phyloP scores from a whole-genome alignment of 345 rosid genomes.

The Melaleuca quinquenervia region DNA sequence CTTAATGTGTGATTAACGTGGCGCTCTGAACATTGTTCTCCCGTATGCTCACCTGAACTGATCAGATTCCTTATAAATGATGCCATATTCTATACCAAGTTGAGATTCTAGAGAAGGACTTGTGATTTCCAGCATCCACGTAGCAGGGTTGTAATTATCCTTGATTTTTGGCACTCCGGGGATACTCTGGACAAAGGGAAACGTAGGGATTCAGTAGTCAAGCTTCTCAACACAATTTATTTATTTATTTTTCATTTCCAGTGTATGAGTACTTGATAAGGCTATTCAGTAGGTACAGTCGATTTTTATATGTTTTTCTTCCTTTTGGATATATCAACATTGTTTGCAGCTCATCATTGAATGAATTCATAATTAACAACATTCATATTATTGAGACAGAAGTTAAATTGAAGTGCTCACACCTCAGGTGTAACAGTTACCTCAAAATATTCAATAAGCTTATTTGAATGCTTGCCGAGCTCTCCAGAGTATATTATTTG shows the following conservation, averaged over 20 bases:
- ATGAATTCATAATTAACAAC: neutral
- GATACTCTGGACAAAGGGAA: conserved; percentile 6
- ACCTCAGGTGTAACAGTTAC: neutral
- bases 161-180: conserved; percentile 28
- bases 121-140: conserved; percentile 44
- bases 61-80: conserved; percentile 17
- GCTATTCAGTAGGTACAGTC: neutral
- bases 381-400: neutral
- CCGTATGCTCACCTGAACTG: neutral
- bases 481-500: conserved; percentile 9
- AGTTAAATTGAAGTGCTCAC: neutral
- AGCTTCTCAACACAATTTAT: neutral
- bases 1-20: neutral
- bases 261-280: neutral
- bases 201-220: neutral
- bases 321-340: neutral
- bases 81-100: conserved; percentile 19
- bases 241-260: neutral
- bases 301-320: neutral
- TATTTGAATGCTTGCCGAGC: conserved; percentile 7
- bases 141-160: conserved; percentile 36
- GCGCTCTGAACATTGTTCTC: too few species aligned
- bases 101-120: conserved; percentile 13
- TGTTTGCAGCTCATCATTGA: neutral
- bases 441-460: conserved; percentile 10